Evolutionary conservation across 176 grass and related monocot species (phyloP).

Genomic region (Cenchrus americanus): DNA sequence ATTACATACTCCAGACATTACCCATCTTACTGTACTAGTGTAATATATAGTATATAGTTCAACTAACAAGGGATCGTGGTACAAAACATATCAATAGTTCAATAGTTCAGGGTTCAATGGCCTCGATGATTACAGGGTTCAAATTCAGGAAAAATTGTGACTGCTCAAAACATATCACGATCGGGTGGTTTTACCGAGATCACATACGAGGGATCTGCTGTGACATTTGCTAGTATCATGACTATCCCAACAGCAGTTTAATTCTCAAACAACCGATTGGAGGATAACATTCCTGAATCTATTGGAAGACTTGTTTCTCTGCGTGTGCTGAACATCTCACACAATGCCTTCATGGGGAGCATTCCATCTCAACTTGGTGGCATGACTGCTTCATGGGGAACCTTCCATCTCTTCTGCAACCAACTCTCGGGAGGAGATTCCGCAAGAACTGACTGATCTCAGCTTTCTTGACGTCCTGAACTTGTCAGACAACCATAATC

Average conservation of each 20-base stretch:
- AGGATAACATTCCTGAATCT: neutral
- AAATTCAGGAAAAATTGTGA: no score
- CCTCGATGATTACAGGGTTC: no score
- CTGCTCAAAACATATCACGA: no score
- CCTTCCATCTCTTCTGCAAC: slow-evolving; percentile 6
- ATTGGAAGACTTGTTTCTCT: neutral
- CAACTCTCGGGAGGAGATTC: slow-evolving; percentile 11
- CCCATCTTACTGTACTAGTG: no score
- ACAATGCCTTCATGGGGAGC: neutral
- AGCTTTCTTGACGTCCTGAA: slow-evolving; percentile 21
- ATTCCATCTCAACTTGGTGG: neutral
- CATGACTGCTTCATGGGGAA: neutral
- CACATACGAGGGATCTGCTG: accelerated
- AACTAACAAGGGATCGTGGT: no score
- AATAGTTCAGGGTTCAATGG: no score
- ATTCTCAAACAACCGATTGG: no score
- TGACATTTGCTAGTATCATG: neutral
- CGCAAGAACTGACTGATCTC: slow-evolving; percentile 17
- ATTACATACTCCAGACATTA: no score
- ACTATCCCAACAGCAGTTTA: no score
- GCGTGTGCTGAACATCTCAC: neutral
- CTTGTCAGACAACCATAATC: slow-evolving; percentile 37
- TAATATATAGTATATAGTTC: no score
- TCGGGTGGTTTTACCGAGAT: accelerated
- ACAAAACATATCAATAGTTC: no score